Evolutionary conservation across 2,329 filamentous ascomycete species (phyloP), one percentile per base, ranked within the genome.

Genomic region (Botrytis paeoniae): DNA sequence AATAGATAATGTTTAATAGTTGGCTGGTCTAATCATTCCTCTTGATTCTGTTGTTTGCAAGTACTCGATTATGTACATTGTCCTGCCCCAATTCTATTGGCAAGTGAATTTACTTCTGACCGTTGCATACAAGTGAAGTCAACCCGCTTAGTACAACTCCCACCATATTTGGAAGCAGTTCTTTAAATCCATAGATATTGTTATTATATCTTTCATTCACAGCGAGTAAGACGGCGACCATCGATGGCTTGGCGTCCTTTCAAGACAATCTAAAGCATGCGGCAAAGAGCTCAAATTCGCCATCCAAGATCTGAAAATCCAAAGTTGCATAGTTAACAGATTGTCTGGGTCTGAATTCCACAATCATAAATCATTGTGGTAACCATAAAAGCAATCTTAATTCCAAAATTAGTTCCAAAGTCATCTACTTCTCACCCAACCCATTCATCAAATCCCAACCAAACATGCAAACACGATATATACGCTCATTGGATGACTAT

Each of bases 241-340:
- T n/a, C 25, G 12, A 54, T 54, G 20, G 25, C 48, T n/a, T 54
- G 25, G 48, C 48, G 5, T 5, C 25, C 5, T 8, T n/a, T 16
- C 12, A n/a, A n/a, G 5, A 16, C 6, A n/a, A 16, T 54, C 12
- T 8, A 7, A 3, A 54, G 16, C 4, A n/a, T n/a, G 25, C 4
- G 12, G 4, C 48, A 51, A n/a, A n/a, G 25, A 51, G 22, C 51
- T 54, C 25, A 54, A 54, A 29, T 54, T 29, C 22, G n/a, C 1
- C 6, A 54, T 54, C 25, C 2, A 6, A 54, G 5, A 8, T 29
- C n/a, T 1, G 2, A 29, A 8, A 54, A 16, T 10, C 22, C 3
- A 6, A n/a, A n/a, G 0, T 25, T 54, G 1, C 4, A 3, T 7
- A 7, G 6, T 7, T 1, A n/a, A 54, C 5, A n/a, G 0, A n/a